These are phyloP conservation scores for Plasmodium inui DNA, from an alignment of 169 alveolate genomes.

Conservation along the genomic window DNA sequence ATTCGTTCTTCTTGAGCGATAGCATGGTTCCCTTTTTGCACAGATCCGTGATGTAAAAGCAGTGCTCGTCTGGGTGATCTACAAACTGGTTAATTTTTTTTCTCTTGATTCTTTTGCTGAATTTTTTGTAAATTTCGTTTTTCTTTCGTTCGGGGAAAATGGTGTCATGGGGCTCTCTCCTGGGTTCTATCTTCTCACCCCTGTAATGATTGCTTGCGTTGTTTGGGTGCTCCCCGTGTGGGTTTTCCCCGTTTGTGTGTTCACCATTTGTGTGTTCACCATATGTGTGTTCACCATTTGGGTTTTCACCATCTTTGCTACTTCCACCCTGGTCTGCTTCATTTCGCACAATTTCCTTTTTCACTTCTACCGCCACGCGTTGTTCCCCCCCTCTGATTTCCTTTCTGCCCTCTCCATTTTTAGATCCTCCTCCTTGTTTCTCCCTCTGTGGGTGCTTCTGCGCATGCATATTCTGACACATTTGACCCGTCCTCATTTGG, in stretches of 20 bases:
- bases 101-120: constrained; percentile 66
- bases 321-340: neutral
- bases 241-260: neutral
- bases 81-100: constrained; percentile 31
- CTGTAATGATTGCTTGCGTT: neutral
- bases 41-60: constrained; percentile 70
- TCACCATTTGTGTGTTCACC: neutral
- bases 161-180: constrained; percentile 23
- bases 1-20: constrained; percentile 39
- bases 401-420: neutral
- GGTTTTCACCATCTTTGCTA: neutral
- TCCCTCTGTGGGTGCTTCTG: neutral
- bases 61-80: constrained; percentile 44
- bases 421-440: neutral
- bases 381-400: neutral
- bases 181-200: constrained; percentile 4
- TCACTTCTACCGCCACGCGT: neutral
- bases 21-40: constrained; percentile 71
- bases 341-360: neutral
- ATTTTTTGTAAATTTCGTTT: constrained; percentile 63
- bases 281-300: neutral
- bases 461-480: neutral
- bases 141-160: constrained; percentile 34
- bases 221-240: neutral
- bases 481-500: neutral